Evolutionary conservation across 345 rosid species (phyloP), one percentile per base, ranked within the genome.

Genomic region (Erodium maritimum): DNA sequence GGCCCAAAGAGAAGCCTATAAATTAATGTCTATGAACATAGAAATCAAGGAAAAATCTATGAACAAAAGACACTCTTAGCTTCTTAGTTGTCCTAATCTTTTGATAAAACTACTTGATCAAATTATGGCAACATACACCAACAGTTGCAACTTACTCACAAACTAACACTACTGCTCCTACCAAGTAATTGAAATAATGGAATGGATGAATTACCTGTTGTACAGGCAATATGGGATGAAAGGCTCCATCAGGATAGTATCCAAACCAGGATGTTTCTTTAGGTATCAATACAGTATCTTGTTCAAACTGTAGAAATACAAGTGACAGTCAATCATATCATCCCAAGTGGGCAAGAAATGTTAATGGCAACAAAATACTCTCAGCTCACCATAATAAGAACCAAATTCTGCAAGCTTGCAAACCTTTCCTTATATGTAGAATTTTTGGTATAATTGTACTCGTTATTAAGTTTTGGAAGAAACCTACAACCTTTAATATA

Each of bases 201-300:
- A 21, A 54, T 4, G 13, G 18, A 13, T 21, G n/a, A 13, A 5
- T 23, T 68, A 79, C 95, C 90, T 88, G 70, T 62, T 82, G 75
- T n/a, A 75, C 77, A 0, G 91, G 73, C 69, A 91, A 77, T 71
- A 88, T 21, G 53, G 79, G 2, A 59, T 75, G 56, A 34, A 78
- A 82, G 55, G 81, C 52, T 0, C 95, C 90, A 56, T 84, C 95
- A n/a, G 86, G 84, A 69, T 74, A 86, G 62, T 86, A 82, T 23
- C 97, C 90, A 59, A 86, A 91, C 84, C 83, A 79, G 57, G 97
- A 73, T 9, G 96, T 91, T 78, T 86, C 87, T 65, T 81, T 88
- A 1, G 97, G 95, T 71, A 82, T 63, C 79, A 86, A 67, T 65
- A 86, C 74, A 0, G 81, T 73, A 62, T 88, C 97, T 0, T 86